These are phyloP conservation scores for Aspergillus tubingensis DNA, from an alignment of 2,329 filamentous ascomycete genomes.

Conservation along the genomic window DNA sequence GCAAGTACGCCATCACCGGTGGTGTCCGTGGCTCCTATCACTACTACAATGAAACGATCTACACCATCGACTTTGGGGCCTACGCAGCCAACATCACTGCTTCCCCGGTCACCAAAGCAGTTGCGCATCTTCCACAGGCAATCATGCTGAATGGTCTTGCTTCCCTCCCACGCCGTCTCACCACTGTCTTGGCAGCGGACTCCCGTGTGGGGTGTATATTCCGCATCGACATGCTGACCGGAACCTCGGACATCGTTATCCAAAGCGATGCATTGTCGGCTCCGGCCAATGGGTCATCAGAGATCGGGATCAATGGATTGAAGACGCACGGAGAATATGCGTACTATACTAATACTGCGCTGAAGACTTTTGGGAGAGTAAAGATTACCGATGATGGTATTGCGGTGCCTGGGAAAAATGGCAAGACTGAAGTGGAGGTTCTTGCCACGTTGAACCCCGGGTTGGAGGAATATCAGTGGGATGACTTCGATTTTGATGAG, in stretches of 20 bases:
- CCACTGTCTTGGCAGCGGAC: conserved; percentile 22
- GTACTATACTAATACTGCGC: conserved; percentile 19
- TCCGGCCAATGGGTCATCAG: conserved; percentile 2
- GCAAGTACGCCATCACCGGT: conserved; percentile 22
- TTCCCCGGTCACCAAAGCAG: not conserved
- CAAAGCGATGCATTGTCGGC: conserved; percentile 6
- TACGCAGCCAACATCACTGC: not conserved
- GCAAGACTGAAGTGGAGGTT: conserved; percentile 4
- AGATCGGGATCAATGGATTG: conserved; percentile 24
- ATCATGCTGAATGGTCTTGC: conserved; percentile 24
- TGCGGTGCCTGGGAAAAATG: not conserved
- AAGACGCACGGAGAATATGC: conserved; percentile 13
- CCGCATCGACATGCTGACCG: conserved; percentile 18
- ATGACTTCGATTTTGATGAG: conserved; percentile 21
- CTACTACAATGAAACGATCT: conserved; percentile 19
- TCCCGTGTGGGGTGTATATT: conserved; percentile 19
- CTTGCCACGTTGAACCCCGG: conserved; percentile 7
- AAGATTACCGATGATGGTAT: conserved; percentile 6
- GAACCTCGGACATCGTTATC: conserved; percentile 11
- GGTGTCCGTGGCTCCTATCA: conserved; percentile 19
- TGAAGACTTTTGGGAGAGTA: conserved; percentile 12
- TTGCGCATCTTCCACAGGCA: conserved; percentile 16
- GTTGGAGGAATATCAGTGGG: conserved; percentile 7
- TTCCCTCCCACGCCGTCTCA: conserved; percentile 11
- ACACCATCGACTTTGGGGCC: conserved; percentile 19